Base-by-base conservation (phyloP, 495 filamentous ascomycete genomes). In the Extremus antarcticus region DNA sequence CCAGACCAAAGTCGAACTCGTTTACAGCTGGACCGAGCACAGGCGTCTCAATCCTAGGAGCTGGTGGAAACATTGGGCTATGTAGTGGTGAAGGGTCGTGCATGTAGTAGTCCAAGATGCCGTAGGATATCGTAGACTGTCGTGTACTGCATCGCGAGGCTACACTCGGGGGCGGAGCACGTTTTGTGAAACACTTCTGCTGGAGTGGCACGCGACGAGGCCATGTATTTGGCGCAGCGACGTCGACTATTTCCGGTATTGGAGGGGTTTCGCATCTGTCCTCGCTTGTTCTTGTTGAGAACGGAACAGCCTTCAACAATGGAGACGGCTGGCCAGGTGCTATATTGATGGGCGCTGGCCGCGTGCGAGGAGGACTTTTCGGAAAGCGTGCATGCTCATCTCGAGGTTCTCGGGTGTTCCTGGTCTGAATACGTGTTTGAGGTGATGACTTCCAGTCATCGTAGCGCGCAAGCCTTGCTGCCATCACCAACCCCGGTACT, bases 1-100 rank as follows among this genome's bases (percentile, higher is more conserved):
- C 19, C 2, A 61, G 39, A 20, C 51, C 40, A 51, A 62, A 62
- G 32, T 58, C 59, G 40, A 62, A 55, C 38, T 62, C 15, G 19
- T 62, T 25, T 17, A 58, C 51, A 0, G 56, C 59, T 19, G 59
- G 55, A 20, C 54, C 59, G 17, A 55, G 13, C 9, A 43, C 17
- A 7, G 50, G 50, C 17, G 16, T 2, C 22, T 52, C 50, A 45
- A 21, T 21, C 16, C 41, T n/a, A 17, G 41, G 41, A 9, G 29
- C 24, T 17, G 52, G 51, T 19, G 25, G 47, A 21, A 58, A 25
- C 11, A 16, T 25, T 1, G 59, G 55, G 41, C 51, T 58, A 13
- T 23, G 24, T 13, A 47, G n/a, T 25, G 59, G 56, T 29, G 55
- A 58, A 7, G 47, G 39, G 10, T 54, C 56, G 20, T 50, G 1